Percentiles rank a stretch among this genome's conserved stretches.
These are phyloP conservation scores for Saccharomycopsis fibuligera DNA, from an alignment of 805 yeast species.

Conservation along the genomic window DNA sequence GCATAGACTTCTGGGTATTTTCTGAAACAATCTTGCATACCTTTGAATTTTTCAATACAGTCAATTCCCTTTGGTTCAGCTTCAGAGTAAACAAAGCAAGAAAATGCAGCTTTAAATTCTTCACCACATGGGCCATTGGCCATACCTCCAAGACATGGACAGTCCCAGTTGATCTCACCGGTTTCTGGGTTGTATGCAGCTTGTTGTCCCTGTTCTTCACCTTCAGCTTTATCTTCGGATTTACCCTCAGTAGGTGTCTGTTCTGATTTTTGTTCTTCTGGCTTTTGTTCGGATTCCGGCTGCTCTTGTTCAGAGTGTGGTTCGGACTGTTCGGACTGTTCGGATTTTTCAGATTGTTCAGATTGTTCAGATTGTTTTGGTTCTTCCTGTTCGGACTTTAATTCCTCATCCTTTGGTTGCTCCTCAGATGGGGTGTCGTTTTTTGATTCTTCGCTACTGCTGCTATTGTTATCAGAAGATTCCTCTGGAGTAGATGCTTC, in stretches of 20 bases:
- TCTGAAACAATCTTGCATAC: constrained; percentile 93
- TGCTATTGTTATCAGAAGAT: background rate
- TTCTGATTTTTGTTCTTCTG: background rate
- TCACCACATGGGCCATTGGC: constrained; percentile 98
- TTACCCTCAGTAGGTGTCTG: constrained; percentile 9
- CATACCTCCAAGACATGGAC: constrained; percentile 97
- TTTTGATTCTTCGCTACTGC: background rate
- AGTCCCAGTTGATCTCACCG: constrained; percentile 98
- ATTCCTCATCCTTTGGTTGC: constrained; percentile 3
- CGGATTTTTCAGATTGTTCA: too few relatives aligned
- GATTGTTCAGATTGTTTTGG: too few relatives aligned
- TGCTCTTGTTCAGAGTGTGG: constrained; percentile 3
- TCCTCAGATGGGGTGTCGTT: constrained; percentile 6
- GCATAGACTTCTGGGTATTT: constrained; percentile 87
- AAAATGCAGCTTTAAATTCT: constrained; percentile 88
- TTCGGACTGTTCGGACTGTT: too few relatives aligned
- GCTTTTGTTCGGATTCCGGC: constrained; percentile 7
- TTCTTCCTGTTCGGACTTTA: constrained; percentile 2
- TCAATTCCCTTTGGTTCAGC: constrained; percentile 96
- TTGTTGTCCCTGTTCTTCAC: constrained; percentile 9
- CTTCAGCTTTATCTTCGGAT: background rate
- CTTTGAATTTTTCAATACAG: constrained; percentile 83
- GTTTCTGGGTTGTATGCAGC: constrained; percentile 60
- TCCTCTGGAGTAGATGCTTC: background rate
- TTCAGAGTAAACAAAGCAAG: constrained; percentile 90